Percentiles rank a stretch among this genome's conserved stretches.
Evolutionary conservation across 441 rosid species (phyloP).

Genomic region (California macrophylla): DNA sequence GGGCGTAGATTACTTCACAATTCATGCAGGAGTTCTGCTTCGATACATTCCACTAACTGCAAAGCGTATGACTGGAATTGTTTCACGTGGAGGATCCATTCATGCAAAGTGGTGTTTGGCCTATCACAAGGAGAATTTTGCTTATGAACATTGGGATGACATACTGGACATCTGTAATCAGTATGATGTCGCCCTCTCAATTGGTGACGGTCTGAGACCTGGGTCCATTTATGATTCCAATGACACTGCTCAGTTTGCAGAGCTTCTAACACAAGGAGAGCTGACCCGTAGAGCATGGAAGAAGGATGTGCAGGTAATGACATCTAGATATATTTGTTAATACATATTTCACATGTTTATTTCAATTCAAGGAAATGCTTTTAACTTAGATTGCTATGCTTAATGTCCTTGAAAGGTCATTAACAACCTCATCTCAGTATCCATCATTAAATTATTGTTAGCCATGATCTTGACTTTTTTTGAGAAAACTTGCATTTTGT

Average conservation of each 20-base stretch:
- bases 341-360: conserved; percentile 4
- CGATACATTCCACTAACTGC: conserved; percentile 87
- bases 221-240: conserved; percentile 96
- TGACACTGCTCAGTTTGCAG: conserved; percentile 92
- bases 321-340: background rate
- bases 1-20: conserved; percentile 93
- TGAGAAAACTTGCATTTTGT: background rate
- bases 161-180: conserved; percentile 89
- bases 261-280: conserved; percentile 96
- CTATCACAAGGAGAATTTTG: conserved; percentile 90
- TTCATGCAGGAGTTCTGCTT: conserved; percentile 85
- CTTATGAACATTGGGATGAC: conserved; percentile 97
- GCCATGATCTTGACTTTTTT: background rate
- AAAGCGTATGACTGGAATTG: conserved; percentile 89
- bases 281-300: conserved; percentile 93
- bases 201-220: conserved; percentile 94
- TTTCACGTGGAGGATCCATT: conserved; percentile 92
- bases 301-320: conserved; percentile 88
- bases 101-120: conserved; percentile 97
- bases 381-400: background rate
- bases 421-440: background rate
- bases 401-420: background rate
- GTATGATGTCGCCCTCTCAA: conserved; percentile 84
- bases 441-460: background rate
- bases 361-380: background rate